Conservation (phyloP, 2,329 filamentous ascomycete species). For the Cytospora mali region DNA sequence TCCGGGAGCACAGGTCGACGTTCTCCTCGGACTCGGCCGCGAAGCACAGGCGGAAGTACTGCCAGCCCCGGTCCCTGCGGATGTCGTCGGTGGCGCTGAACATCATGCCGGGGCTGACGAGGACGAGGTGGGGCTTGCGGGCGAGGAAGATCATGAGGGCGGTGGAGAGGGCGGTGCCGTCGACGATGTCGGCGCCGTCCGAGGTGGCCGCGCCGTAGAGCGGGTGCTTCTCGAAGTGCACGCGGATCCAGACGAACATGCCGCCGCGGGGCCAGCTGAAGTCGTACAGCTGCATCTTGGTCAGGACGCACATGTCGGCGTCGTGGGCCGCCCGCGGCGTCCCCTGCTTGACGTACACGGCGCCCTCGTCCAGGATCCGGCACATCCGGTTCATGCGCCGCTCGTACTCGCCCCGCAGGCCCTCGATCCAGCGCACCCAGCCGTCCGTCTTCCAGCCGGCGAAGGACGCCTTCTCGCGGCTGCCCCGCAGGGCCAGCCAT, state of each 20-base stretch:
- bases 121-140: constrained; percentile 66
- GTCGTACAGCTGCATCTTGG: constrained; percentile 72
- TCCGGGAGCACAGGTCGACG: constrained; percentile 61
- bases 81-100: constrained; percentile 71
- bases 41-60: constrained; percentile 80
- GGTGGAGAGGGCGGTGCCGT: constrained; percentile 57
- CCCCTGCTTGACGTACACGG: constrained; percentile 66
- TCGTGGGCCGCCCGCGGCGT: constrained; percentile 46
- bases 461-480: constrained; percentile 51
- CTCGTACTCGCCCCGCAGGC: constrained; percentile 82
- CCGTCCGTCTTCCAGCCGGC: constrained; percentile 76
- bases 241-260: constrained; percentile 87
- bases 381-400: constrained; percentile 83
- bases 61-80: constrained; percentile 61
- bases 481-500: constrained; percentile 48
- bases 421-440: constrained; percentile 90
- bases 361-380: constrained; percentile 68
- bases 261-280: constrained; percentile 83
- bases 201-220: constrained; percentile 52
- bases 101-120: constrained; percentile 71
- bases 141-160: constrained; percentile 75
- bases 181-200: constrained; percentile 46
- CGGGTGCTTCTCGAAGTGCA: constrained; percentile 74
- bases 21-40: constrained; percentile 77
- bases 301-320: constrained; percentile 73